Evolutionary conservation across 2,329 filamentous ascomycete species (phyloP).

Genomic region (Parascedosporium putredinis): DNA sequence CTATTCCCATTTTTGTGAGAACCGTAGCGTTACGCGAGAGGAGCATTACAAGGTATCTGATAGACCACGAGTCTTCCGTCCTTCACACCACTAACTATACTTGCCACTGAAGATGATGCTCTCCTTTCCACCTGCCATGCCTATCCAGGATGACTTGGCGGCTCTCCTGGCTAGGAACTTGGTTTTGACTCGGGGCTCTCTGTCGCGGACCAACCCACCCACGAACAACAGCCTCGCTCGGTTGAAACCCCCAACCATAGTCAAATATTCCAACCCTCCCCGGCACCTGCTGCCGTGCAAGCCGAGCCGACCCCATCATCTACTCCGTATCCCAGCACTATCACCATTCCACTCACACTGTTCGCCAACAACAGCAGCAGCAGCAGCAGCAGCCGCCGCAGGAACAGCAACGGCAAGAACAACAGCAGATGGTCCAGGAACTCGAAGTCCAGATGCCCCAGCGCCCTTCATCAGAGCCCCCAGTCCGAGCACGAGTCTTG

Average conservation of each 20-base stretch:
- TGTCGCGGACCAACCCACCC: slow-evolving; percentile 15
- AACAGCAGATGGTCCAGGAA: slow-evolving; percentile 18
- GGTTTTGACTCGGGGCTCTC: slow-evolving; percentile 32
- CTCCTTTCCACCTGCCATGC: slow-evolving; percentile 1
- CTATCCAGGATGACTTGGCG: slow-evolving; percentile 62
- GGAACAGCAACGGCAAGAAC: too few species aligned
- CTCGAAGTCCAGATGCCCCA: slow-evolving; percentile 18
- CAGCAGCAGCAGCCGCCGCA: too few species aligned
- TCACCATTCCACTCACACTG: slow-evolving; percentile 48
- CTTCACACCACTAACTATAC: slow-evolving; percentile 1
- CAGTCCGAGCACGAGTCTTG: slow-evolving; percentile 37
- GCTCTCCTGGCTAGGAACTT: slow-evolving; percentile 69
- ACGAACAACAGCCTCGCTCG: slow-evolving; percentile 17
- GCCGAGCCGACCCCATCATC: slow-evolving; percentile 37
- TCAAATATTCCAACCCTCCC: background rate
- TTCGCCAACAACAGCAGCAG: slow-evolving; percentile 21
- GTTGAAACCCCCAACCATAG: background rate
- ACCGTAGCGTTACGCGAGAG: background rate
- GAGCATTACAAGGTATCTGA: background rate
- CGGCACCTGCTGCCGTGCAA: slow-evolving; percentile 16
- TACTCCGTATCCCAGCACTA: slow-evolving; percentile 79
- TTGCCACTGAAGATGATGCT: slow-evolving; percentile 8
- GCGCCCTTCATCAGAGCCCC: slow-evolving; percentile 40
- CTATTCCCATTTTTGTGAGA: too few species aligned
- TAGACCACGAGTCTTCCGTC: background rate